A percentile compares a stretch with the other conserved stretches of the same genome.
phyloP scores from a whole-genome alignment of 2,329 filamentous ascomycete species.

The Beauveria caledonica region DNA sequence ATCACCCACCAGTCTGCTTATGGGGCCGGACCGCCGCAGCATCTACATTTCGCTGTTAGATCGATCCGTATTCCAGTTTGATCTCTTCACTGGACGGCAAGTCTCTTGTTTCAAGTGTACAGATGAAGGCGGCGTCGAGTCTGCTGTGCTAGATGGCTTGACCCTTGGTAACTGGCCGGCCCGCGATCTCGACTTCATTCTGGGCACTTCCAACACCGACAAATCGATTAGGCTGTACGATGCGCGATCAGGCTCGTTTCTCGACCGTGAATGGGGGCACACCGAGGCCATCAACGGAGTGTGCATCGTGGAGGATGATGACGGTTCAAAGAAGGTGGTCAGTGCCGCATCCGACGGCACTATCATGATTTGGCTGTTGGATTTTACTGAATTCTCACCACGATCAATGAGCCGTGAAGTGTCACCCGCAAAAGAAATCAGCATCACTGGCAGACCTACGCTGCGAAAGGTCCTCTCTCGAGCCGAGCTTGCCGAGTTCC shows the following conservation, averaged over 20 bases:
- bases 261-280: conserved; percentile 90
- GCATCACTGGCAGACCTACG: conserved; percentile 57
- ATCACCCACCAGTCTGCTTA: conserved; percentile 76
- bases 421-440: conserved; percentile 44
- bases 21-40: conserved; percentile 52
- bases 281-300: conserved; percentile 89
- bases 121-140: conserved; percentile 71
- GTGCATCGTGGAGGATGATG: conserved; percentile 55
- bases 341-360: conserved; percentile 74
- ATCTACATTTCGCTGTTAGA: conserved; percentile 54
- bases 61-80: conserved; percentile 52
- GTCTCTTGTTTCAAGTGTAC: conserved; percentile 71
- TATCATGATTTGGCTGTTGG: conserved; percentile 69
- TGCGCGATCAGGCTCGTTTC: conserved; percentile 61
- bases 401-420: conserved; percentile 40
- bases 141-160: conserved; percentile 75
- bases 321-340: conserved; percentile 51
- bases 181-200: conserved; percentile 55
- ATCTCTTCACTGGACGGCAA: conserved; percentile 59
- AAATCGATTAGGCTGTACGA: conserved; percentile 93
- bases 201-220: conserved; percentile 89
- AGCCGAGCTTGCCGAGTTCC: conserved; percentile 76
- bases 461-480: conserved; percentile 80
- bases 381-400: conserved; percentile 37
- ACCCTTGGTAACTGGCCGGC: conserved; percentile 51